Evolutionary conservation across 108 stramenopile genomes (phyloP).

Genomic region (Aurantiochytrium sp.): DNA sequence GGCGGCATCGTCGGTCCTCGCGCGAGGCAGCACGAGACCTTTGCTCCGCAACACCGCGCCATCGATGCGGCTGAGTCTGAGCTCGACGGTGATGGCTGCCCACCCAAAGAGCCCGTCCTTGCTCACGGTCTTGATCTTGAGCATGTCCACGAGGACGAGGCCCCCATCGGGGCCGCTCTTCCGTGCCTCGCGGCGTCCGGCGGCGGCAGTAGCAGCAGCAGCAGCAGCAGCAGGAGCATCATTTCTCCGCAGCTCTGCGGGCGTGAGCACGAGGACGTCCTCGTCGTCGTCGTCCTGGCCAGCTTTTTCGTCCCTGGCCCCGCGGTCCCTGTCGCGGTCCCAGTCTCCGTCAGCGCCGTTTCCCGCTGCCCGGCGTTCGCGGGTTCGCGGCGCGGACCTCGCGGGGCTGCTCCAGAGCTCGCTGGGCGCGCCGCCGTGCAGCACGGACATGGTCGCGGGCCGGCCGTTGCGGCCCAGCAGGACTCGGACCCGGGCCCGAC

Average conservation of each 20-base stretch:
- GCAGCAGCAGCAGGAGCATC: no score
- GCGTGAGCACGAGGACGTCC: no score
- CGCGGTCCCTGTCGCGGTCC: no score
- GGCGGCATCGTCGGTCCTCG: neutral
- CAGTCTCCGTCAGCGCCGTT: no score
- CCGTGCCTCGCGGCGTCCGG: neutral
- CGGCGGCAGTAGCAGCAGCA: no score
- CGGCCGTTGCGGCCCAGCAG: neutral
- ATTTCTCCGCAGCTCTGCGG: no score
- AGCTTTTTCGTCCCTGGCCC: no score
- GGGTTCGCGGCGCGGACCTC: no score
- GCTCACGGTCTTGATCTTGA: neutral
- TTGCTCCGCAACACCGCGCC: neutral
- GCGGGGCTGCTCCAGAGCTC: conserved; percentile 31
- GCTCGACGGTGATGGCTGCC: neutral
- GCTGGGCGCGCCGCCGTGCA: neutral
- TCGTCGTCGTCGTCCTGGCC: no score
- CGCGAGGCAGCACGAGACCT: neutral
- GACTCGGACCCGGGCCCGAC: no score
- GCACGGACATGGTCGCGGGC: conserved; percentile 1
- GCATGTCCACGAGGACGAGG: neutral
- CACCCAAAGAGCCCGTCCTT: neutral
- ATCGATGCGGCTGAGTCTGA: neutral
- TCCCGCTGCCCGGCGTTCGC: no score
- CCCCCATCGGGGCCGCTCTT: neutral